phyloP scores from a whole-genome alignment of 106 monocot genomes.

The Posidonia australis region DNA sequence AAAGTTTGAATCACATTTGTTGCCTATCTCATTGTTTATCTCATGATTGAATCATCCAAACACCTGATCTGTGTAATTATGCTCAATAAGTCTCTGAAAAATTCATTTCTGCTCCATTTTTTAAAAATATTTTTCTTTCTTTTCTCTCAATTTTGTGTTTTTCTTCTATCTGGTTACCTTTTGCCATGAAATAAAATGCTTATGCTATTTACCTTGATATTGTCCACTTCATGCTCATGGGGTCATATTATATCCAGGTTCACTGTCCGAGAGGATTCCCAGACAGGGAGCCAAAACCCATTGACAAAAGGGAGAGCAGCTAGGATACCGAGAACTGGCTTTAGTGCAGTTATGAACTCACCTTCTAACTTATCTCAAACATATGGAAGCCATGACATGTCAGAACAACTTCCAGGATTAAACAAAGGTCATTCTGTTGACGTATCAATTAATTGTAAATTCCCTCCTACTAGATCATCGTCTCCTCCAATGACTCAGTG shows the following conservation, averaged over 20 bases:
- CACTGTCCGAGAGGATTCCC: constrained; percentile 51
- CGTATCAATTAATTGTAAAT: constrained; percentile 40
- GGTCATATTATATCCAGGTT: constrained; percentile 38
- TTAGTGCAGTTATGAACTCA: constrained; percentile 27
- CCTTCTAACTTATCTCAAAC: constrained; percentile 33
- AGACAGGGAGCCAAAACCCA: constrained; percentile 42
- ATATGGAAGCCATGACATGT: constrained; percentile 40
- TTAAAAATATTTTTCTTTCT: too few relatives aligned
- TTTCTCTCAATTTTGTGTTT: too few relatives aligned
- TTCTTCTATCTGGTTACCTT: too few relatives aligned
- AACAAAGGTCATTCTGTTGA: constrained; percentile 37
- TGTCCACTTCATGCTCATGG: too few relatives aligned
- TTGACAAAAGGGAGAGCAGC: constrained; percentile 61
- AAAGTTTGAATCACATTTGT: too few relatives aligned
- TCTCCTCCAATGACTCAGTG: constrained; percentile 66
- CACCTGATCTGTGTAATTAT: too few relatives aligned
- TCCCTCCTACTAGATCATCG: constrained; percentile 32
- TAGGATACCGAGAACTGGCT: constrained; percentile 53
- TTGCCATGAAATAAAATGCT: too few relatives aligned
- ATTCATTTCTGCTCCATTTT: too few relatives aligned
- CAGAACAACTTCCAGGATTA: constrained; percentile 38
- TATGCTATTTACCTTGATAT: too few relatives aligned
- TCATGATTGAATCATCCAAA: too few relatives aligned
- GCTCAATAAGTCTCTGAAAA: too few relatives aligned
- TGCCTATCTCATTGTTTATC: too few relatives aligned